These are phyloP conservation scores for Aspergillus bridgeri DNA, from an alignment of 495 filamentous ascomycete species.

Conservation along the genomic window DNA sequence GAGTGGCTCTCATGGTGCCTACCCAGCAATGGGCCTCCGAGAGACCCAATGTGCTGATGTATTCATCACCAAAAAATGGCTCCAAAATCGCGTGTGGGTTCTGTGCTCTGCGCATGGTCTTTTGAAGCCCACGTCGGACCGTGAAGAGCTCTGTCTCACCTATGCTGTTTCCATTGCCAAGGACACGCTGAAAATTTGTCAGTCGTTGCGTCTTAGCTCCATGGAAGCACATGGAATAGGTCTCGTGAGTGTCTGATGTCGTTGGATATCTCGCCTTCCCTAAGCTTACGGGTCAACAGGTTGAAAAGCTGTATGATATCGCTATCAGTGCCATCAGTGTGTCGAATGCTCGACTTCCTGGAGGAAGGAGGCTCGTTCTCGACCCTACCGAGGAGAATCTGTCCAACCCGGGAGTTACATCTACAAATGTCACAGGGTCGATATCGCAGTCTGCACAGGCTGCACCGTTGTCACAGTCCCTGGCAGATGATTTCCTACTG, in stretches of 20 bases:
- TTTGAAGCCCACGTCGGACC: constrained; percentile 49
- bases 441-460: constrained; percentile 16
- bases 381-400: background rate
- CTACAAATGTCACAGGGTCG: constrained; percentile 17
- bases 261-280: background rate
- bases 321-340: constrained; percentile 36
- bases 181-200: constrained; percentile 62
- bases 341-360: constrained; percentile 28
- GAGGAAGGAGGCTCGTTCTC: constrained; percentile 12
- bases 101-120: constrained; percentile 55
- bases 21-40: constrained; percentile 48
- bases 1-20: constrained; percentile 32
- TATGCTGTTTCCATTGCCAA: constrained; percentile 70
- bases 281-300: constrained; percentile 24
- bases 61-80: constrained; percentile 73
- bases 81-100: constrained; percentile 80
- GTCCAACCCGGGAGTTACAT: background rate
- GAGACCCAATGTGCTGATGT: constrained; percentile 70
- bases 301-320: constrained; percentile 43
- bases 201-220: constrained; percentile 54
- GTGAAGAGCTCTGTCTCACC: constrained; percentile 57
- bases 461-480: constrained; percentile 16
- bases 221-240: constrained; percentile 74
- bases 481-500: constrained; percentile 35
- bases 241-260: constrained; percentile 48